A percentile compares a stretch with the other conserved stretches of the same genome.
Evolutionary conservation across 768 basidiomycete species (phyloP).

Genomic region (Postia placenta): DNA sequence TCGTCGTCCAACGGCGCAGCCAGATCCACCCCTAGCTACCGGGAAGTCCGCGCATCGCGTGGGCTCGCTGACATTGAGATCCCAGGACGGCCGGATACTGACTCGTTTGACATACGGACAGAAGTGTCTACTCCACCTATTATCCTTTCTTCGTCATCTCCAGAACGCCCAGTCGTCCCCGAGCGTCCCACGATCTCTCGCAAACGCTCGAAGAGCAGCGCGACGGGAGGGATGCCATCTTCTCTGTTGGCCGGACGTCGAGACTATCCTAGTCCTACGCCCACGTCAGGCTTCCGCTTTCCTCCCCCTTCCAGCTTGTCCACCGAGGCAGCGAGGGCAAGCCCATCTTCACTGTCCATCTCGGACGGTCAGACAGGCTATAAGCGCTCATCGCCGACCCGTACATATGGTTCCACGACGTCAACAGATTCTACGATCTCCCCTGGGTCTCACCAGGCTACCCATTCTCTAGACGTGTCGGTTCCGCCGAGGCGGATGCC

Average conservation of each 20-base stretch:
- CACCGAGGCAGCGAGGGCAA: not conserved
- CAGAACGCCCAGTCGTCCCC: conserved; percentile 17
- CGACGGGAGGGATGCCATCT: conserved; percentile 25
- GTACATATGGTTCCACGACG: conserved; percentile 24
- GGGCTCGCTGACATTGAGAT: conserved; percentile 36
- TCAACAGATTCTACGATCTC: conserved; percentile 22
- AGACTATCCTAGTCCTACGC: conserved; percentile 15
- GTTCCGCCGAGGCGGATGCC: conserved; percentile 18
- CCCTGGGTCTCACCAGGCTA: conserved; percentile 44
- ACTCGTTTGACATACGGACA: conserved; percentile 14
- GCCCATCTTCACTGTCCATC: conserved; percentile 10
- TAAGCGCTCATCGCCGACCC: conserved; percentile 27
- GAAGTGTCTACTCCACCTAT: conserved; percentile 16
- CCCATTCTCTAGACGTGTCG: conserved; percentile 48
- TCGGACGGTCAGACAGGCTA: conserved; percentile 12
- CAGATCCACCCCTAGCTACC: conserved; percentile 16
- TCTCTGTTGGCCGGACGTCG: conserved; percentile 15
- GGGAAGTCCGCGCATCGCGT: conserved; percentile 25
- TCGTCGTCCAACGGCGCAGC: not conserved
- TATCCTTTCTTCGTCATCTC: conserved; percentile 21
- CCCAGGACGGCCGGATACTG: conserved; percentile 19
- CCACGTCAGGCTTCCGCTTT: conserved; percentile 31
- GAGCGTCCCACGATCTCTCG: conserved; percentile 29
- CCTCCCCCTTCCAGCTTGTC: conserved; percentile 20
- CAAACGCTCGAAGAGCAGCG: conserved; percentile 38